Evolutionary conservation across 1,139 yeast species (phyloP).

Genomic region (Blastobotrys persicus): DNA sequence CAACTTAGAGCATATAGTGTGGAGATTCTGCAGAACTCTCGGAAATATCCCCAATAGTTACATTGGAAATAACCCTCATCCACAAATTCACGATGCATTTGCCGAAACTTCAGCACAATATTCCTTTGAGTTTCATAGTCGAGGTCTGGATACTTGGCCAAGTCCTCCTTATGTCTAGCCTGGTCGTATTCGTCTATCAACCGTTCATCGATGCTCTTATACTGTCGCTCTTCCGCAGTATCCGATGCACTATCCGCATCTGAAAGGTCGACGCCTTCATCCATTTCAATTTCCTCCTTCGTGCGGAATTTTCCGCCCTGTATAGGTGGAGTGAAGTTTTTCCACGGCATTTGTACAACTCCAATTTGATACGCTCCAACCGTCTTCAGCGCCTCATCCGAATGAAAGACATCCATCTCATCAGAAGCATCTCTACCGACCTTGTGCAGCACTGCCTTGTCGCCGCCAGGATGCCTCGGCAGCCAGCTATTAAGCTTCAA

Average conservation of each 20-base stretch:
- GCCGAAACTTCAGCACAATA: constrained; percentile 57
- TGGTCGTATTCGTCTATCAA: constrained; percentile 60
- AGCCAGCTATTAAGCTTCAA: constrained; percentile 71
- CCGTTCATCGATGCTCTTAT: constrained; percentile 44
- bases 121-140: constrained; percentile 64
- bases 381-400: constrained; percentile 50
- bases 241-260: constrained; percentile 27
- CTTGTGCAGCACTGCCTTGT: constrained; percentile 76
- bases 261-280: constrained; percentile 25
- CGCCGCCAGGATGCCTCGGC: constrained; percentile 82
- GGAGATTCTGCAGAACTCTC: constrained; percentile 62
- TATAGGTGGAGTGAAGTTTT: constrained; percentile 78
- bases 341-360: constrained; percentile 59
- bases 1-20: constrained; percentile 52
- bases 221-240: background rate
- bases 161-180: constrained; percentile 51
- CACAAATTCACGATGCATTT: constrained; percentile 55
- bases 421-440: constrained; percentile 89
- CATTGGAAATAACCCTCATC: constrained; percentile 67
- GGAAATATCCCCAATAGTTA: constrained; percentile 64
- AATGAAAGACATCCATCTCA: constrained; percentile 80
- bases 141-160: constrained; percentile 56
- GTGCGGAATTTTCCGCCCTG: constrained; percentile 67
- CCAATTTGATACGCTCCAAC: constrained; percentile 66
- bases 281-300: constrained; percentile 26